Evolutionary conservation across 768 basidiomycete species (phyloP).

Genomic region (Sutorius australiensis): DNA sequence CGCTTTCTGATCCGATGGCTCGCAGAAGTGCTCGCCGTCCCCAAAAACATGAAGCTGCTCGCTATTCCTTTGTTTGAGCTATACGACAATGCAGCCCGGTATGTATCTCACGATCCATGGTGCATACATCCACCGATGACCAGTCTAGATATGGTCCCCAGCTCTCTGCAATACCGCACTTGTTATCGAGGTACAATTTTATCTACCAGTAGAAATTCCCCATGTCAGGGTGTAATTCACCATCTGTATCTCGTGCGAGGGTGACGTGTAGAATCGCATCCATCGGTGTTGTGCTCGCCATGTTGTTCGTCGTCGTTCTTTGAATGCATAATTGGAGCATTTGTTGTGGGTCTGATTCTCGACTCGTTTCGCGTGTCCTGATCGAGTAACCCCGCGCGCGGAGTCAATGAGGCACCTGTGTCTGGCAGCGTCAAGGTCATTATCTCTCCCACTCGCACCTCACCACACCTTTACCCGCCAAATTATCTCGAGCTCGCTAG

Average conservation of each 20-base stretch:
- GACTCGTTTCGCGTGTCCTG: background rate
- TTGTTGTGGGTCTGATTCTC: background rate
- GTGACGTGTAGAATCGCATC: slow-evolving; percentile 2
- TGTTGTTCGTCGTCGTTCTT: background rate
- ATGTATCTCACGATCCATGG: slow-evolving; percentile 12
- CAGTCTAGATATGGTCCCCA: slow-evolving; percentile 78
- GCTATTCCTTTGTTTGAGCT: slow-evolving; percentile 96
- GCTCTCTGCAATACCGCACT: slow-evolving; percentile 88
- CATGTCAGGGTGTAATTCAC: background rate
- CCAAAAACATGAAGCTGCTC: slow-evolving; percentile 97
- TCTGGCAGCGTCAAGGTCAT: slow-evolving; percentile 1
- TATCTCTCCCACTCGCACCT: background rate
- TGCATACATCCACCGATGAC: background rate
- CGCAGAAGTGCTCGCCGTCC: slow-evolving; percentile 91
- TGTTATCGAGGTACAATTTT: slow-evolving; percentile 84
- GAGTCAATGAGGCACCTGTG: slow-evolving; percentile 19
- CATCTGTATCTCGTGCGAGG: background rate
- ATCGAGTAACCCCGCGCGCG: slow-evolving; percentile 20
- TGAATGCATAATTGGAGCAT: background rate
- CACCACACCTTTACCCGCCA: background rate
- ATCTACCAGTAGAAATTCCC: slow-evolving; percentile 55
- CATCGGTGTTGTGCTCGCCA: slow-evolving; percentile 8
- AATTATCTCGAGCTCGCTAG: background rate
- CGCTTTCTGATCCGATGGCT: background rate
- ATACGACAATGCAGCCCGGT: slow-evolving; percentile 95